Percentiles rank a stretch among this genome's conserved stretches.
These are phyloP conservation scores for Pyrenophora seminiperda DNA, from an alignment of 2,329 filamentous ascomycete species.

Conservation along the genomic window DNA sequence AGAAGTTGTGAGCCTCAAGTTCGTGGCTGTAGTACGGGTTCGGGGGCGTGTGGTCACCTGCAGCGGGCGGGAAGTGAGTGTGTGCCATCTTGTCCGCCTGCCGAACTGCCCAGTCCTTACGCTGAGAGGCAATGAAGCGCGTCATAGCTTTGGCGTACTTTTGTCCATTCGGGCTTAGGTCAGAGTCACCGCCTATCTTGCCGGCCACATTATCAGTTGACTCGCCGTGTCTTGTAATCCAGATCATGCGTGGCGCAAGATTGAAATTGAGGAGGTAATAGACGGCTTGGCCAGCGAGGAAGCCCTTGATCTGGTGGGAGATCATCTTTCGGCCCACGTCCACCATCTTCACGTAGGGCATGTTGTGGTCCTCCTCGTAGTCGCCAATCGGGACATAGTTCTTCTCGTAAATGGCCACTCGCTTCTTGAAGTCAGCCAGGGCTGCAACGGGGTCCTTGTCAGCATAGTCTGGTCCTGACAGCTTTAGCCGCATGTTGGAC, in stretches of 20 bases:
- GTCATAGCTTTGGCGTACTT: conserved; percentile 80
- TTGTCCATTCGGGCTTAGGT: conserved; percentile 78
- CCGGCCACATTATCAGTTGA: conserved; percentile 85
- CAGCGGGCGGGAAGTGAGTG: conserved; percentile 83
- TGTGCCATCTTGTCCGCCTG: conserved; percentile 78
- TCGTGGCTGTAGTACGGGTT: conserved; percentile 75
- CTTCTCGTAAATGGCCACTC: conserved; percentile 90
- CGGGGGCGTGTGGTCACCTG: conserved; percentile 90
- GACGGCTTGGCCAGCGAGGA: conserved; percentile 88
- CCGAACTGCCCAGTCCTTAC: conserved; percentile 79
- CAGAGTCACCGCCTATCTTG: conserved; percentile 89
- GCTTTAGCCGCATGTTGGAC: conserved; percentile 95
- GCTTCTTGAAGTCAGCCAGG: conserved; percentile 87
- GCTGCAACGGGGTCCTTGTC: conserved; percentile 88
- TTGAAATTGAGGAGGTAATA: conserved; percentile 98
- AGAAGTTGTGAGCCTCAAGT: conserved; percentile 79
- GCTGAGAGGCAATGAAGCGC: conserved; percentile 80
- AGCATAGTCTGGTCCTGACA: conserved; percentile 93
- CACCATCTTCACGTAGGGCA: conserved; percentile 97
- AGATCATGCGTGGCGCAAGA: conserved; percentile 91
- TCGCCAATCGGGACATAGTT: conserved; percentile 89
- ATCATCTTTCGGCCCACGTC: conserved; percentile 95
- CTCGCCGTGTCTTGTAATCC: conserved; percentile 95
- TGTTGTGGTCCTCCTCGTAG: conserved; percentile 85
- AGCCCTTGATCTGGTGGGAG: conserved; percentile 86